Base-by-base conservation (phyloP, 306 rosid genomes). In the Mucuna pruriens region DNA sequence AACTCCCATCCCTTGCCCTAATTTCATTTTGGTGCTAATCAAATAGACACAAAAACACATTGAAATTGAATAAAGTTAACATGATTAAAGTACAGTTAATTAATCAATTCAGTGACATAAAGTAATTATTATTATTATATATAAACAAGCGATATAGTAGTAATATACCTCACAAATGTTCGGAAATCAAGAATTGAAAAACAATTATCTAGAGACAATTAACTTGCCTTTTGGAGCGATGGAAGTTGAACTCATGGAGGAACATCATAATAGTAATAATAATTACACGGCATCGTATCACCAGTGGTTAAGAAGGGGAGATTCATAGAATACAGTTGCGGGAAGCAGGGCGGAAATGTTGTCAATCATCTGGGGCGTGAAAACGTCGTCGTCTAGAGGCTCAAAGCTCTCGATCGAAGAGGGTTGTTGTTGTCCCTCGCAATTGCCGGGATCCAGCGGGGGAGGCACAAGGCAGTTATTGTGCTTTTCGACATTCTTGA, bases 341-440 rank as follows among this genome's bases (percentile, higher is more conserved):
- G 91, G 87, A 15, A 85, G 52, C 45, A 87, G 51, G 22, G 83
- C 84, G 8, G 87, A 78, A 31, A 92, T 72, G 69, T 36, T 84
- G 2, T 92, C 97, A 4, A 92, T 71, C 91, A 86, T 83, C 86
- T 85, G 83, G 62, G 93, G 84, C 19, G 85, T 75, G 82, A 84
- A 89, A 80, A 77, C 88, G 40, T 87, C 60, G 51, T 81, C 90
- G 57, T 91, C 95, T 20, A 80, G 88, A 26, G 77, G 70, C 40
- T 86, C 90, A 19, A 83, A 69, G 11, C 25, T 51, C 40, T 71
- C 77, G 17, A 36, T 42, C 9, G 86, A 76, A 0, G 63, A 71
- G 1, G n/a, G 45, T 52, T 13, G 80, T 48, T 7, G 15, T 10
- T 66, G 77, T 19, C 42, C 83, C 25, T 67, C 67, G 0, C 31